These are phyloP conservation scores for Penicillium thymicola DNA, from an alignment of 2,329 filamentous ascomycete genomes.

Conservation along the genomic window DNA sequence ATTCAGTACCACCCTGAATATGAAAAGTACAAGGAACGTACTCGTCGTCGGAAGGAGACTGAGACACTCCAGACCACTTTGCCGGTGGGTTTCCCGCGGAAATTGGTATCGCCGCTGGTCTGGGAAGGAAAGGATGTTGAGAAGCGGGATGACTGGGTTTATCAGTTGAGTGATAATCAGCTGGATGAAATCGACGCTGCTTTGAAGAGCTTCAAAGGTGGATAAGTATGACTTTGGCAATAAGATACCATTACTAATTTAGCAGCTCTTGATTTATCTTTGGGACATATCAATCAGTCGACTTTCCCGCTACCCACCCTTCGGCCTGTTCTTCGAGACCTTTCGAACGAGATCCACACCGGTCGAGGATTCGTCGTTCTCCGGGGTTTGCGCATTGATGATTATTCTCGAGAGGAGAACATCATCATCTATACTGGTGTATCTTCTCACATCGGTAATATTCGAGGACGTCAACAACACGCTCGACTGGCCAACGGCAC, in stretches of 20 bases:
- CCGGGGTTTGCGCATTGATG: constrained; percentile 39
- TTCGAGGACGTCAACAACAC: constrained; percentile 44
- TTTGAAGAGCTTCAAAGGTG: constrained; percentile 43
- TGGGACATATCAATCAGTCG: constrained; percentile 43
- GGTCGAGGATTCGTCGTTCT: constrained; percentile 47
- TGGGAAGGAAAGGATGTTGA: constrained; percentile 46
- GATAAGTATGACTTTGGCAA: neutral
- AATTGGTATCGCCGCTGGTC: constrained; percentile 44
- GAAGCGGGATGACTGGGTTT: constrained; percentile 37
- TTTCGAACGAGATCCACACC: constrained; percentile 38
- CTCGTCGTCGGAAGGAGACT: constrained; percentile 16
- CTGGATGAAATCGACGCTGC: constrained; percentile 45
- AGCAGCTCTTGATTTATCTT: constrained; percentile 30
- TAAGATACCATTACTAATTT: constrained; percentile 3
- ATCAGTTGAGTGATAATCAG: constrained; percentile 28
- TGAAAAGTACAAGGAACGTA: constrained; percentile 21
- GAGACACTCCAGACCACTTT: constrained; percentile 24
- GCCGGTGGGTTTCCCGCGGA: constrained; percentile 42
- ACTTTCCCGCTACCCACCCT: constrained; percentile 44
- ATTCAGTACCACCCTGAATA: constrained; percentile 25
- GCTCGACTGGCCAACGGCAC: constrained; percentile 18
- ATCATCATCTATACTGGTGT: constrained; percentile 44
- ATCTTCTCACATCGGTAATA: constrained; percentile 41
- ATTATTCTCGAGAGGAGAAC: constrained; percentile 34
- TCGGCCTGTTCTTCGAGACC: constrained; percentile 27